Evolutionary conservation across 345 rosid genomes (phyloP).

Genomic region (Hypericum androsaemum): DNA sequence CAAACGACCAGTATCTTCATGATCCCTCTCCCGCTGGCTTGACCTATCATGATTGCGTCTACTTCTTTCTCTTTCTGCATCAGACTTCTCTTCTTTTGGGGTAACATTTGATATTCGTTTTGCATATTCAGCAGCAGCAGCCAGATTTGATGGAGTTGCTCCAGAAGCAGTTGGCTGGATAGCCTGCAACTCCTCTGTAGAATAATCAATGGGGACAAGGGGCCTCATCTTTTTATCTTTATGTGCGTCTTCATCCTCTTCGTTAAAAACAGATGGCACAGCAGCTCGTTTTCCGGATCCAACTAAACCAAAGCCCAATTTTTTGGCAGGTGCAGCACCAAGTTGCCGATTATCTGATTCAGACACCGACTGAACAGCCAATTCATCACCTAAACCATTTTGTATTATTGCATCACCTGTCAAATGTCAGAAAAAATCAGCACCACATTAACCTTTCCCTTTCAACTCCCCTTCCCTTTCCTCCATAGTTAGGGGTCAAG

Average conservation of each 20-base stretch:
- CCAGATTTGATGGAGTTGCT: slow-evolving; percentile 61
- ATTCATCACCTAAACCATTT: slow-evolving; percentile 49
- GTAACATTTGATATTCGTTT: slow-evolving; percentile 66
- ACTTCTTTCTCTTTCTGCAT: slow-evolving; percentile 63
- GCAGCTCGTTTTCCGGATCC: slow-evolving; percentile 87
- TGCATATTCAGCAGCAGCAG: slow-evolving; percentile 91
- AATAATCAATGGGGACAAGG: slow-evolving; percentile 91
- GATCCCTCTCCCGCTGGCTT: slow-evolving; percentile 53
- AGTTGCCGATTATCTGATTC: slow-evolving; percentile 42
- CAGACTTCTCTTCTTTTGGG: slow-evolving; percentile 62
- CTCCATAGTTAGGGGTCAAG: background rate
- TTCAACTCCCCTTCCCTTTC: background rate
- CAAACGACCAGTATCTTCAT: slow-evolving; percentile 34
- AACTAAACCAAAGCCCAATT: slow-evolving; percentile 90
- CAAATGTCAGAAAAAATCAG: slow-evolving; percentile 6
- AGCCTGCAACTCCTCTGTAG: slow-evolving; percentile 83
- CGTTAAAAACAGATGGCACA: slow-evolving; percentile 87
- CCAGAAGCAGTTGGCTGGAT: slow-evolving; percentile 53
- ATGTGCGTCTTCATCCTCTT: slow-evolving; percentile 82
- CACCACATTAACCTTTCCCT: slow-evolving; percentile 2
- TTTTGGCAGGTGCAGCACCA: slow-evolving; percentile 52
- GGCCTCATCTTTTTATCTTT: slow-evolving; percentile 92
- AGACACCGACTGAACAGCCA: slow-evolving; percentile 25
- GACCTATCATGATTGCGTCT: slow-evolving; percentile 64
- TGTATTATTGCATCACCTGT: slow-evolving; percentile 42